Base-by-base conservation (phyloP, 495 filamentous ascomycete genomes). In the Penicillium cinerascens region DNA sequence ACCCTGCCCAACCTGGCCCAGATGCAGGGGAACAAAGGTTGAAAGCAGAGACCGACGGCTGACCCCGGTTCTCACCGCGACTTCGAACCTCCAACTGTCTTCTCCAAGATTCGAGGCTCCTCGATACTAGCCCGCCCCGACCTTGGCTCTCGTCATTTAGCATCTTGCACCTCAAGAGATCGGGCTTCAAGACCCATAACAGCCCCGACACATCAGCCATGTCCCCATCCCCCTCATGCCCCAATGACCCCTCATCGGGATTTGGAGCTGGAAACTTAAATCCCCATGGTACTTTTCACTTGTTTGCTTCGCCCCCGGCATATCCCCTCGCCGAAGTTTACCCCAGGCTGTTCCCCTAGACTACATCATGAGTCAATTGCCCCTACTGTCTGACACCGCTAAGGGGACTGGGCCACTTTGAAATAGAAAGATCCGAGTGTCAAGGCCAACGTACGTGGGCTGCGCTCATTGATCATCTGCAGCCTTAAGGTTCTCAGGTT, bases 101-200 rank as follows among this genome's bases (percentile, higher is more conserved):
- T 16, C 15, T n/a, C 10, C 18, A 15, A 18, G n/a, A 17, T 20
- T 18, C 37, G 16, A 39, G 1, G n/a, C n/a, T 39, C 37, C 6
- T 17, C 37, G 37, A 8, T 7, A 37, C 15, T n/a, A 23, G 38
- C n/a, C 17, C 45, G 37, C 20, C 7, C 45, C 36, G 46, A 49
- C 51, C 51, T 54, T 54, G 51, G 51, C 51, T 20, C 26, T 54
- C 51, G 51, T 54, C 51, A 54, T 54, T 8, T 39, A 49, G 41
- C 51, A 43, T 47, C 15, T 11, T 10, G 29, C 13, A 33, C 29
- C 9, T 33, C 11, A 33, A 10, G 2, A 10, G 29, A 33, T 39
- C 15, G n/a, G 36, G 36, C 13, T n/a, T 15, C 36, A 38, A 3
- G 37, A 20, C n/a, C 18, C 37, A 39, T 39, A 16, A 39, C 37